Evolutionary conservation across 2,329 filamentous ascomycete genomes (phyloP).

Genomic region (Cercospora beticola): DNA sequence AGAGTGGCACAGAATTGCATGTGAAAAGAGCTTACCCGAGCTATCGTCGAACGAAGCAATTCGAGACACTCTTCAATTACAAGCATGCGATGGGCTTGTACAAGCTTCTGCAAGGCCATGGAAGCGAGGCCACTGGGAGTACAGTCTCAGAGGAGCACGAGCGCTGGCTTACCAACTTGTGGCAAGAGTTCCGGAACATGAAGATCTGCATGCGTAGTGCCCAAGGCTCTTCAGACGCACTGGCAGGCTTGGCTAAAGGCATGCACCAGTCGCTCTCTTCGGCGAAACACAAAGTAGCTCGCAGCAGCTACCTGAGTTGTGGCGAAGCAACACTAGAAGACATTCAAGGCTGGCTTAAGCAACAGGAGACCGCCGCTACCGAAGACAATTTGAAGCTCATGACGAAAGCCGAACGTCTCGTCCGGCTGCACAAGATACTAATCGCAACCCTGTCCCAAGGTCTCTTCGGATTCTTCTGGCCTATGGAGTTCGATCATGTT

Average conservation of each 20-base stretch:
- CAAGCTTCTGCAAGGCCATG: not conserved
- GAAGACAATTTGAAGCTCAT: not conserved
- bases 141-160: not conserved
- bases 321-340: not conserved
- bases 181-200: not conserved
- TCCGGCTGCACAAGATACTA: not conserved
- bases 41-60: not conserved
- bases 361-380: not conserved
- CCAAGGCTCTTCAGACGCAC: not conserved
- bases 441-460: constrained; percentile 10
- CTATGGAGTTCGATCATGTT: constrained; percentile 11
- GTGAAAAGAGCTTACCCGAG: not conserved
- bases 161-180: not conserved
- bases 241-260: not conserved
- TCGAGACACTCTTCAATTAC: not conserved
- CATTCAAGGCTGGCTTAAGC: not conserved
- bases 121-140: not conserved
- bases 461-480: constrained; percentile 19
- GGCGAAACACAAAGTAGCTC: not conserved
- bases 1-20: not conserved
- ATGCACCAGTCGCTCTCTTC: not conserved
- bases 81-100: not conserved
- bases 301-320: not conserved
- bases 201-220: not conserved
- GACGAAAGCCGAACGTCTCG: not conserved